Base-by-base conservation (phyloP, 129 eudicot species). In the Tanacetum coccineum region DNA sequence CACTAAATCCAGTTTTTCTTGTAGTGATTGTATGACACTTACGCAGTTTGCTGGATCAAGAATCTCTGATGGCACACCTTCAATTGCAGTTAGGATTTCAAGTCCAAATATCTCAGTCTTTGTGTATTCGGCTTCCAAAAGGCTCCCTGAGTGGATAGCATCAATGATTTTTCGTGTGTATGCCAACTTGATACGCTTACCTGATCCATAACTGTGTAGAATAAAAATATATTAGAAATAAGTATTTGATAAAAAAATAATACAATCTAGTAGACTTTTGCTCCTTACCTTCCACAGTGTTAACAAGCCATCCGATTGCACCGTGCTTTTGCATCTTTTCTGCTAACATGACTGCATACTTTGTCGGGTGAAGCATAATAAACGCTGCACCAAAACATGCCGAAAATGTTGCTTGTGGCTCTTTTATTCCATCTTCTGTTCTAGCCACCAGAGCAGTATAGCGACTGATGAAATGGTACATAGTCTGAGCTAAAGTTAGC, bases 341-440 rank as follows among this genome's bases (percentile, higher is more conserved):
- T 49, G 96, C 98, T 21, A 92, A 76, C 96, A 92, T 92, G 45
- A 95, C 92, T 40, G 98, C 98, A 50, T 92, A 88, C 59, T 86
- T 86, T 28, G 96, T 92, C n/a, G 98, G 98, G 71, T 92, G 98
- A 70, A 92, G 56, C 98, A 92, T 92, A 46, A 92, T 88, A 53
- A 92, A 92, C 2, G 98, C 98, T 36, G 98, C 98, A 32, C 98
- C 98, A 68, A 88, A 92, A 54, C 98, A 92, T 13, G 98, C 96
- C 59, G 98, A 92, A 77, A 92, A 92, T 25, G 98, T 92, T 22
- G 98, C 98, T 2, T 75, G 78, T 46, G 98, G 98, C 80, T 92
- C 98, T 82, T 92, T 92, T 13, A 92, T 81, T 20, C 98, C 98
- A 22, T 92, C 98, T 51, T 79, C 98, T 1, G 98, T 92, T 11